These are phyloP conservation scores for Eimeria maxima DNA, from an alignment of 169 alveolate species.

Conservation along the genomic window DNA sequence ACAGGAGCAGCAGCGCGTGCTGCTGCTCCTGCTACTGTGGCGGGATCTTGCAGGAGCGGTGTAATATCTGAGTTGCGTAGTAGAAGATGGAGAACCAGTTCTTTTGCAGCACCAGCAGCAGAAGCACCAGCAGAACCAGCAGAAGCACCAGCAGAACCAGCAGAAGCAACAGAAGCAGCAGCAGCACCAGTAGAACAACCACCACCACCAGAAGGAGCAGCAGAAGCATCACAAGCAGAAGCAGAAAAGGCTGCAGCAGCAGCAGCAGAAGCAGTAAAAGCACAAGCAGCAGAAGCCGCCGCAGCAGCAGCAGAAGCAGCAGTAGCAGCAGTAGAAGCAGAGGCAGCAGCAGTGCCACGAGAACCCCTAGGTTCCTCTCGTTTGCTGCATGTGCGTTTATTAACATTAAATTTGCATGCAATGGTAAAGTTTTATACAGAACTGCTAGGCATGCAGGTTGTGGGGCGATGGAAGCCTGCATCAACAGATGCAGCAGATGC, in stretches of 20 bases:
- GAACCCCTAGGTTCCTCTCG: constrained; percentile 21
- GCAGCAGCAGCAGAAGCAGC: background rate
- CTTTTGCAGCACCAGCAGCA: constrained; percentile 11
- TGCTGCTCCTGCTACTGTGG: constrained; percentile 14
- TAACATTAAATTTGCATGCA: background rate
- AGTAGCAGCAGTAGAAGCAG: background rate
- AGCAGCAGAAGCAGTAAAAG: background rate
- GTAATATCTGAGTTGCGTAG: background rate
- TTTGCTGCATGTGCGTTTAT: constrained; percentile 74
- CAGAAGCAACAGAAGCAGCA: background rate
- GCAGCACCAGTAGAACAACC: background rate
- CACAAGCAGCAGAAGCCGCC: constrained; percentile 18
- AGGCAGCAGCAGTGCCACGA: background rate
- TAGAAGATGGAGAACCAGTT: background rate
- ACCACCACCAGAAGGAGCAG: background rate
- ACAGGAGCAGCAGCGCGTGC: background rate
- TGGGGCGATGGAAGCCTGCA: constrained; percentile 28
- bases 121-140: background rate
- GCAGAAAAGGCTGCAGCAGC: background rate
- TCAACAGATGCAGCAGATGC: background rate
- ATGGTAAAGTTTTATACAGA: constrained; percentile 71
- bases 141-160: background rate
- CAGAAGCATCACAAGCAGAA: background rate
- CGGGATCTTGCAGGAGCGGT: background rate
- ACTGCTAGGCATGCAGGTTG: constrained; percentile 63